These are phyloP conservation scores for Cylindrotheca fusiformis DNA, from an alignment of 108 stramenopile genomes.

Conservation along the genomic window DNA sequence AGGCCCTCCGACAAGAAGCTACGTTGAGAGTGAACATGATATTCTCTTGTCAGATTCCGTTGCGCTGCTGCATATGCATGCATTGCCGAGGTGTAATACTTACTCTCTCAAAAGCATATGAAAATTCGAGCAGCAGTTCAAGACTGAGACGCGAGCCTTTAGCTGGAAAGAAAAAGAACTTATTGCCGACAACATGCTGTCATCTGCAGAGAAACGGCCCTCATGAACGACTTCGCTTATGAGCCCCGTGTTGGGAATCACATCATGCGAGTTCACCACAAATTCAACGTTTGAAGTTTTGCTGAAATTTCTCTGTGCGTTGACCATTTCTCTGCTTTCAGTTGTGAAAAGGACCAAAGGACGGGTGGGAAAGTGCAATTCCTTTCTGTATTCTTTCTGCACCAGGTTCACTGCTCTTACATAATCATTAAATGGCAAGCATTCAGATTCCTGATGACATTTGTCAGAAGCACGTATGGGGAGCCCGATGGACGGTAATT, in stretches of 20 bases:
- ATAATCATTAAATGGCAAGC: slow-evolving; percentile 20
- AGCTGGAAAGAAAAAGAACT: slow-evolving; percentile 25
- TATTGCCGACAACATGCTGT: slow-evolving; percentile 20
- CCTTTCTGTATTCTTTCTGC: background rate
- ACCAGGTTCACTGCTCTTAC: slow-evolving; percentile 13
- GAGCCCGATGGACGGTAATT: slow-evolving; percentile 6
- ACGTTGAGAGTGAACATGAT: background rate
- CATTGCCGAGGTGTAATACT: background rate
- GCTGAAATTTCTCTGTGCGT: slow-evolving; percentile 3
- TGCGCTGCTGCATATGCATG: too few species aligned
- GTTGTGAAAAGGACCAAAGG: slow-evolving; percentile 19
- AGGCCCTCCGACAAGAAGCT: background rate
- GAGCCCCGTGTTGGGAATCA: slow-evolving; percentile 14
- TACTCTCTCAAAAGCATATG: slow-evolving; percentile 16
- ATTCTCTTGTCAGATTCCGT: too few species aligned
- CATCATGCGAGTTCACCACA: slow-evolving; percentile 11
- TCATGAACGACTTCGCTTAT: slow-evolving; percentile 3
- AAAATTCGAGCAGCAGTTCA: slow-evolving; percentile 36
- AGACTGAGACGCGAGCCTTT: slow-evolving; percentile 12
- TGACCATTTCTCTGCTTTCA: slow-evolving; percentile 10
- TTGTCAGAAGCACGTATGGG: slow-evolving; percentile 36
- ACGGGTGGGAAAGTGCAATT: background rate
- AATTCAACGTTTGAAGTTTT: slow-evolving; percentile 10
- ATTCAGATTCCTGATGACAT: slow-evolving; percentile 23
- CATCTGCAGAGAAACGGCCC: slow-evolving; percentile 10